phyloP scores from a whole-genome alignment of 2,329 filamentous ascomycete genomes.

The Botryotinia calthae region DNA sequence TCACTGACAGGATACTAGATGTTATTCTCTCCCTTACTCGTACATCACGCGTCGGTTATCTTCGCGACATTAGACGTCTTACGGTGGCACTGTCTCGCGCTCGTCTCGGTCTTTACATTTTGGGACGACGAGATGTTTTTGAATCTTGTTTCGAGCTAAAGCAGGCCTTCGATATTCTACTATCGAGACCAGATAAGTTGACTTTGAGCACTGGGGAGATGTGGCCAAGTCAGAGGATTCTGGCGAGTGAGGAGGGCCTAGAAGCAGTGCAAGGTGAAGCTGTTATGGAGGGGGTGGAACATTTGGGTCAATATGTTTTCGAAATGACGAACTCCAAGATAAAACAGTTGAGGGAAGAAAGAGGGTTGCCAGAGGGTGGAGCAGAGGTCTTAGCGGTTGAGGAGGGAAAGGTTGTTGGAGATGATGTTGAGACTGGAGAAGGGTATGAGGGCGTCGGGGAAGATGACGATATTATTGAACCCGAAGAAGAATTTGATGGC shows the following conservation, averaged over 20 bases:
- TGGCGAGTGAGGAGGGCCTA: constrained; percentile 46
- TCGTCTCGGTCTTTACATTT: constrained; percentile 84
- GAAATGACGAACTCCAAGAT: constrained; percentile 74
- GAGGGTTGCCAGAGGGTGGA: constrained; percentile 29
- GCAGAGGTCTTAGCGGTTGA: neutral
- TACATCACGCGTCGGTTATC: constrained; percentile 84
- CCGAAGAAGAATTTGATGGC: neutral
- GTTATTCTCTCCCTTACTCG: constrained; percentile 91
- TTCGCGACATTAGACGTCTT: constrained; percentile 87
- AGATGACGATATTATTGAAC: neutral
- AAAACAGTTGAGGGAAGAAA: constrained; percentile 36
- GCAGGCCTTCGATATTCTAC: constrained; percentile 77
- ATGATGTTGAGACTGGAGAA: constrained; percentile 1
- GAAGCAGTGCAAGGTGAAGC: constrained; percentile 53
- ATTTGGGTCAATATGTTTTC: constrained; percentile 92
- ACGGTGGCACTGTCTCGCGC: constrained; percentile 94
- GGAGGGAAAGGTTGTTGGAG: constrained; percentile 3
- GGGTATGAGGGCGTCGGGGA: neutral
- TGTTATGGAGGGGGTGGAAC: constrained; percentile 87
- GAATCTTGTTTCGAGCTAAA: constrained; percentile 84
- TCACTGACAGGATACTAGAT: constrained; percentile 50
- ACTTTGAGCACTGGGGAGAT: constrained; percentile 81
- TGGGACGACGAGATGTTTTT: constrained; percentile 85
- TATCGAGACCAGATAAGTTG: constrained; percentile 77
- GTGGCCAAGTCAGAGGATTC: constrained; percentile 65